These are phyloP conservation scores for Sesbania bispinosa DNA, from an alignment of 306 rosid genomes.

Conservation along the genomic window DNA sequence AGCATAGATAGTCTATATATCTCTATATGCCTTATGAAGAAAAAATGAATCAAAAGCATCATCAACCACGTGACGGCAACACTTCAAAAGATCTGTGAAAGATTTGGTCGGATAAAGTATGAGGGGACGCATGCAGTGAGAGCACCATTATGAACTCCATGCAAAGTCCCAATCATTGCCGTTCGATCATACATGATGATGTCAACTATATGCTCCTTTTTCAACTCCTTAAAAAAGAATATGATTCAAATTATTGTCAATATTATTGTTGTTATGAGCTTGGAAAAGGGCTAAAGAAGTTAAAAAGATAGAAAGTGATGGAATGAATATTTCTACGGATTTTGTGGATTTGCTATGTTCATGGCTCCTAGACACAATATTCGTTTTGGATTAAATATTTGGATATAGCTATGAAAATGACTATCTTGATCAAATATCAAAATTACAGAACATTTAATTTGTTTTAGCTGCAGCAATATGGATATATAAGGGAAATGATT, in stretches of 20 bases:
- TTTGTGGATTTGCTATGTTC: neutral
- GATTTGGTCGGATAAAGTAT: slow-evolving; percentile 31
- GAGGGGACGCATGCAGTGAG: slow-evolving; percentile 11
- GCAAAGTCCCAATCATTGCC: slow-evolving; percentile 23
- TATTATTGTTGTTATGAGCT: neutral
- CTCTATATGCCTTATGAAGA: neutral
- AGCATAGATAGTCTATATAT: neutral
- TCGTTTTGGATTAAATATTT: neutral
- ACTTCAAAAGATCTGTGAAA: slow-evolving; percentile 11
- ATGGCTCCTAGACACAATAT: neutral
- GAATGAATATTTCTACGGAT: neutral
- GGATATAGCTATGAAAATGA: neutral
- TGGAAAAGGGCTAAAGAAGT: neutral
- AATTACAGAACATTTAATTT: too few relatives aligned
- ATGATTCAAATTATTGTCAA: neutral
- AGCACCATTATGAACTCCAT: neutral
- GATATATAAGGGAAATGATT: neutral
- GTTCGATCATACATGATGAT: neutral
- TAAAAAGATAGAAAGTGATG: neutral
- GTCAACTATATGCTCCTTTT: neutral
- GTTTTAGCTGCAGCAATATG: neutral
- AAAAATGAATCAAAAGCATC: neutral
- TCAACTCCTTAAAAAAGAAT: neutral
- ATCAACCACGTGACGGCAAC: slow-evolving; percentile 22
- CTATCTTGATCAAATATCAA: neutral